phyloP scores from a whole-genome alignment of 768 basidiomycete genomes.

The Amanita fuliginea region DNA sequence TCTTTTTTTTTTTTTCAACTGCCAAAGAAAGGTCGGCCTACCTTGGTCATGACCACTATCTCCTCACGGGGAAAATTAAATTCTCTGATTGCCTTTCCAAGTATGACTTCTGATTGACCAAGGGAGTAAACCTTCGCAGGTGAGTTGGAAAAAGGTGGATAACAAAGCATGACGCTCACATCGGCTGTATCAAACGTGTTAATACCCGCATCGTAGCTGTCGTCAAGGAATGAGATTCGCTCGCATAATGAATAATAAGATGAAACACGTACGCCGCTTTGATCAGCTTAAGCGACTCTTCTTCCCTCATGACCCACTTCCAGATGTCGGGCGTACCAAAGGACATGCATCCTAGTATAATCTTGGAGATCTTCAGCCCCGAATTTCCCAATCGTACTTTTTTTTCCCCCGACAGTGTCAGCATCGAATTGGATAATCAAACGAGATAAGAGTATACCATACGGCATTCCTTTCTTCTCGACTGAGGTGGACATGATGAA shows the following conservation, averaged over 20 bases:
- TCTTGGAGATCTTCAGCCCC: not conserved
- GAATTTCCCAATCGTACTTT: not conserved
- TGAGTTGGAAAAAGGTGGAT: too few species aligned
- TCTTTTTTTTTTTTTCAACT: not conserved
- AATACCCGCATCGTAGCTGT: not conserved
- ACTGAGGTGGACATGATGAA: not conserved
- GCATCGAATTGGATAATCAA: not conserved
- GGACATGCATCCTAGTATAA: slow-evolving; percentile 1
- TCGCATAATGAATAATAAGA: too few species aligned
- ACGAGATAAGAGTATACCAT: too few species aligned
- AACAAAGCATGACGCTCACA: too few species aligned
- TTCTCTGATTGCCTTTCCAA: not conserved
- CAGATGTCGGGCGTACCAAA: not conserved
- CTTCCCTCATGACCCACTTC: not conserved
- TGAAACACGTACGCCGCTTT: not conserved
- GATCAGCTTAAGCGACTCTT: not conserved
- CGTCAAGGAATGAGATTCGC: not conserved
- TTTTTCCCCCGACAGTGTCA: not conserved
- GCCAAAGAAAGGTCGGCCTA: not conserved
- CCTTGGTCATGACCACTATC: not conserved
- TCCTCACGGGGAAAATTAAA: not conserved
- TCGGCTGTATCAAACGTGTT: too few species aligned
- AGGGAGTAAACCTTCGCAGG: not conserved
- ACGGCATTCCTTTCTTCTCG: not conserved
- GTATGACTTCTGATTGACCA: not conserved